These are phyloP conservation scores for Colletotrichum acutatum DNA, from an alignment of 2,329 filamentous ascomycete species.

Conservation along the genomic window DNA sequence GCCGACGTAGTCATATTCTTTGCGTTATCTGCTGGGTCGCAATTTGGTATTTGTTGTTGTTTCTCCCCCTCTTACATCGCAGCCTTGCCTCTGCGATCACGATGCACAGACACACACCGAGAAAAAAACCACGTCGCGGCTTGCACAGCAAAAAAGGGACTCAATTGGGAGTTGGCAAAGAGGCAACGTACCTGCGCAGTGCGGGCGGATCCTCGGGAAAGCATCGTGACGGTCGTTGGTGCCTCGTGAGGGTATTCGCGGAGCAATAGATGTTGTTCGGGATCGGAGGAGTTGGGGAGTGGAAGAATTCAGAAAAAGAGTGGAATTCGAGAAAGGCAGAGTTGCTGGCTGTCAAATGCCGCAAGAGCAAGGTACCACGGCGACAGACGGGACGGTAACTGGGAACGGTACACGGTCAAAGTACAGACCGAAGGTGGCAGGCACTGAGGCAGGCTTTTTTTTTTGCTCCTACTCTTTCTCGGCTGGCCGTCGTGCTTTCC, in stretches of 20 bases:
- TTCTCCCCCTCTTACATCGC: not conserved
- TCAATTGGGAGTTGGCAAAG: conserved; percentile 16
- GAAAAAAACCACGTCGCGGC: conserved; percentile 1
- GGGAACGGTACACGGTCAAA: conserved; percentile 10
- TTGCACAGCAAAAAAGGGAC: not conserved
- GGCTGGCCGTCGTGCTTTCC: no score
- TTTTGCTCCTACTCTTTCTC: not conserved
- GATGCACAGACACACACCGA: not conserved
- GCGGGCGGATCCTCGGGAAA: conserved; percentile 67
- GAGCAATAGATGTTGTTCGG: conserved; percentile 16
- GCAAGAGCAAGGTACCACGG: conserved; percentile 21
- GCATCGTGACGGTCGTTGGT: conserved; percentile 55
- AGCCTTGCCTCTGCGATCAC: conserved; percentile 5
- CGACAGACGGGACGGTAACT: not conserved
- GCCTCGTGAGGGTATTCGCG: conserved; percentile 33
- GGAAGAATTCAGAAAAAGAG: conserved; percentile 29
- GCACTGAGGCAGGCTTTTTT: not conserved
- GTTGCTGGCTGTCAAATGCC: conserved; percentile 29
- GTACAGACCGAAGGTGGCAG: not conserved
- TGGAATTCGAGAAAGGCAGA: conserved; percentile 21
- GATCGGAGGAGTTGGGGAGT: conserved; percentile 13
- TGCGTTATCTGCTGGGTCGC: not conserved
- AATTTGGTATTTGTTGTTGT: not conserved
- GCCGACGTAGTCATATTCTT: not conserved
- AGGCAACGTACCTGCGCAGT: conserved; percentile 65